Percentiles rank a stretch among this genome's conserved stretches.
These are phyloP conservation scores for Fusarium xylarioides DNA, from an alignment of 2,329 filamentous ascomycete genomes.

Conservation along the genomic window DNA sequence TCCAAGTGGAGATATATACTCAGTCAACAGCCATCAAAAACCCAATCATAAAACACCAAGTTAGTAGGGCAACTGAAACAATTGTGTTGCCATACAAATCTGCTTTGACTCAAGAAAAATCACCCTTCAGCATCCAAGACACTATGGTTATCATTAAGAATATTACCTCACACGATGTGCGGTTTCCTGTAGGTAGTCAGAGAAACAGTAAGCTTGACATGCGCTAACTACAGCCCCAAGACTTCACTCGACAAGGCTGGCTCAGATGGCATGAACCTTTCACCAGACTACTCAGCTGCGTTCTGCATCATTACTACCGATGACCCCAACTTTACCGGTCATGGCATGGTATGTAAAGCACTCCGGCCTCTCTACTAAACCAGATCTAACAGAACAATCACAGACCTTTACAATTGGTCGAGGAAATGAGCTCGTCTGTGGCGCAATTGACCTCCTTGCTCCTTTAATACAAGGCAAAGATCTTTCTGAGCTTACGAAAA, in stretches of 20 bases:
- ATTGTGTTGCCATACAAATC: rapidly evolving
- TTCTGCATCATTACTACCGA: constrained; percentile 91
- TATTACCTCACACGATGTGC: background rate
- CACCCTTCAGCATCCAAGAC: rapidly evolving
- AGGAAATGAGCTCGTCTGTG: constrained; percentile 91
- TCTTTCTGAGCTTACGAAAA: constrained; percentile 76
- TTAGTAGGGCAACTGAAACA: rapidly evolving
- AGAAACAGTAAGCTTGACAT: rapidly evolving
- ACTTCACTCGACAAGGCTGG: constrained; percentile 94
- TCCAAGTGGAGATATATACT: background rate
- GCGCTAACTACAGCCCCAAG: background rate
- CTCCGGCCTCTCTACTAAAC: rapidly evolving
- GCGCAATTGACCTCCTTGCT: constrained; percentile 81
- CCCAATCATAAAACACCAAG: background rate
- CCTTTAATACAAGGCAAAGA: constrained; percentile 78
- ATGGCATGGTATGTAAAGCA: constrained; percentile 72
- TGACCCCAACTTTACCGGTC: constrained; percentile 68
- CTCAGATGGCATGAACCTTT: constrained; percentile 94
- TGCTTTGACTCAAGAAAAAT: rapidly evolving
- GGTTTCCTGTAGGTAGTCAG: background rate
- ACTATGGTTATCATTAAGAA: background rate
- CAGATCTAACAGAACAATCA: background rate
- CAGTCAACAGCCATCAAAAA: rapidly evolving
- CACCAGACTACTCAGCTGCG: constrained; percentile 88
- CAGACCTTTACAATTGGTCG: constrained; percentile 84